Base-by-base conservation (phyloP, 441 rosid species). In the Bocquillonia castaneifolia region DNA sequence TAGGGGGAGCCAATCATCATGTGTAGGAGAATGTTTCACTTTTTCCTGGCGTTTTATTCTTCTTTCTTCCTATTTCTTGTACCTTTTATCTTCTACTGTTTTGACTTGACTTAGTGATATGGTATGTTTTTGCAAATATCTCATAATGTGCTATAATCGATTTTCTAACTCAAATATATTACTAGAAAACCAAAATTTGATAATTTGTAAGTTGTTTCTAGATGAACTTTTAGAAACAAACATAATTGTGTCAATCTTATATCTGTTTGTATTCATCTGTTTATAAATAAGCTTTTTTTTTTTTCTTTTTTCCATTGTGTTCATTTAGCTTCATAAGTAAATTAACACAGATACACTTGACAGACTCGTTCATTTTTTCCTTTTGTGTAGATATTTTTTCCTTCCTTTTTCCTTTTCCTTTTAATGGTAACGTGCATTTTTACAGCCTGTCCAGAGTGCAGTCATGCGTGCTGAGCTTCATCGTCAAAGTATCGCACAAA, bases 401-500 rank as follows among this genome's bases (percentile, higher is more conserved):
- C 12, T 63, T 42, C 12, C 14, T 74, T 71, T 26, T 76, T 53
- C 62, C 3, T 51, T 51, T 2, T 51, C 28, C 26, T 22, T 47
- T 29, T 55, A 36, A 18, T 56, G 13, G 48, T 80, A 71, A 36
- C 37, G 57, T 66, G 51, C 61, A 58, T 74, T 61, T 47, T 62
- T 75, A 72, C 82, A 92, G 98, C 94, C 98, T 64, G 79, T 84
- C 10, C 93, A 94, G 72, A 53, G 72, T 67, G 93, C 97, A 76
- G 86, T 83, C 65, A 85, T 79, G 68, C 94, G 93, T 54, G 98
- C 98, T 45, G 98, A 94, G 73, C 96, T 92, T 80, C 98, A 90
- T 76, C 87, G 98, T 59, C 88, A 86, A 73, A 90, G 98, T 79
- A 90, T 94, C 68, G 96, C 93, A 14, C 96, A 85, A 77, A 89